Evolutionary conservation across 1,284 basidiomycete genomes (phyloP), one percentile per base, ranked within the genome.

Genomic region (Butyriboletus appendiculatus): DNA sequence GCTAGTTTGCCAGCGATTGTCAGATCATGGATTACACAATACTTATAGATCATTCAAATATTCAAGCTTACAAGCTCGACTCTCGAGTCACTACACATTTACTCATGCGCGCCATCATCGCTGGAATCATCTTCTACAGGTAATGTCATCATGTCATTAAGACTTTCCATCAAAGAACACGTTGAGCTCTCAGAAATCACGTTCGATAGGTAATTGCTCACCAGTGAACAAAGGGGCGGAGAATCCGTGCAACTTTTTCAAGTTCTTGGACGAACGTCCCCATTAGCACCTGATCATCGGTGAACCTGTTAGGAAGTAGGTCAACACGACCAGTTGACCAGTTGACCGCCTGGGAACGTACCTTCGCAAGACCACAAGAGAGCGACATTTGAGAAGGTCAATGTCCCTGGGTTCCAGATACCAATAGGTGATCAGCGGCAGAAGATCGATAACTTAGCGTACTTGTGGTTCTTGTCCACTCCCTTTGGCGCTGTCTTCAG

Each of bases 401-500:
- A 96, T 96, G 66, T 95, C 90, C 70, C 87, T 90, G 59, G 0
- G 12, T 30, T 32, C 20, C 42, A 30, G 20, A 15, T 22, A 35
- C 40, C 10, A 20, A 38, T 26, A 33, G 10, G 30, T 34, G n/a
- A 52, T 46, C 24, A 50, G 30, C 38, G 4, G 42, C 24, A 6
- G 1, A 16, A 37, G 16, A 41, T 15, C 33, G 39, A 33, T 18
- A 48, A 12, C n/a, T n/a, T n/a, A 26, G 20, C 57, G 18, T 42
- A 89, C 88, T 77, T 76, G 66, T 96, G 93, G 20, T 77, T 79
- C 71, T 93, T 96, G 52, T 84, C 82, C n/a, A 94, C 73, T 0
- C 94, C 94, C 67, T 95, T 95, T 1, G 93, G 93, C 11, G 93
- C 91, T 3, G 84, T 83, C 72, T 95, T 96, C 46, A 95, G 75